These are phyloP conservation scores for Thermothelomyces thermophilus DNA, from an alignment of 2,329 filamentous ascomycete species.

Conservation along the genomic window DNA sequence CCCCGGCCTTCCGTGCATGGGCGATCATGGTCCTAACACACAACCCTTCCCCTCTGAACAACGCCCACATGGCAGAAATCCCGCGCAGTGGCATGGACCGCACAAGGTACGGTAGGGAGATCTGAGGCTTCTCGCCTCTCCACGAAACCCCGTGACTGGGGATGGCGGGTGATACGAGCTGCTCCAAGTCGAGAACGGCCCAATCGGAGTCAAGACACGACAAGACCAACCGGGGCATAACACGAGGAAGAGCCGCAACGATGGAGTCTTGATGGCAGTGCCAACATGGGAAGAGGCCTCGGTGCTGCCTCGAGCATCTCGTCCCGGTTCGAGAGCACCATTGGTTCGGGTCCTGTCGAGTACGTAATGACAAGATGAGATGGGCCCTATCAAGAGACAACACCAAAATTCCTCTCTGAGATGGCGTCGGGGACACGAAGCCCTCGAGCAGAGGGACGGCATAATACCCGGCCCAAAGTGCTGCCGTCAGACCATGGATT, in stretches of 20 bases:
- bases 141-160: not conserved
- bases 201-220: constrained; percentile 3
- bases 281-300: not conserved
- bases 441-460: no score
- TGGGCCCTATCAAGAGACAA: no score
- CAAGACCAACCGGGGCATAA: not conserved
- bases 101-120: no score
- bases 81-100: not conserved
- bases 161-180: constrained; percentile 1
- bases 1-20: not conserved
- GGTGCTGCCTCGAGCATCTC: not conserved
- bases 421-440: no score
- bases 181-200: not conserved
- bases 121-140: not conserved
- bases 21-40: not conserved
- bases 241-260: constrained; percentile 2
- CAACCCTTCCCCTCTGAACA: not conserved
- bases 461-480: no score
- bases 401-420: no score
- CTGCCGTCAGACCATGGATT: no score
- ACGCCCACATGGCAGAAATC: constrained; percentile 3
- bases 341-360: not conserved
- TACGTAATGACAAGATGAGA: constrained; percentile 10
- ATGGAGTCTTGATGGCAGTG: not conserved
- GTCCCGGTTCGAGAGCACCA: not conserved